These are phyloP conservation scores for Fomes fomentarius DNA, from an alignment of 1,284 basidiomycete species.

Conservation along the genomic window DNA sequence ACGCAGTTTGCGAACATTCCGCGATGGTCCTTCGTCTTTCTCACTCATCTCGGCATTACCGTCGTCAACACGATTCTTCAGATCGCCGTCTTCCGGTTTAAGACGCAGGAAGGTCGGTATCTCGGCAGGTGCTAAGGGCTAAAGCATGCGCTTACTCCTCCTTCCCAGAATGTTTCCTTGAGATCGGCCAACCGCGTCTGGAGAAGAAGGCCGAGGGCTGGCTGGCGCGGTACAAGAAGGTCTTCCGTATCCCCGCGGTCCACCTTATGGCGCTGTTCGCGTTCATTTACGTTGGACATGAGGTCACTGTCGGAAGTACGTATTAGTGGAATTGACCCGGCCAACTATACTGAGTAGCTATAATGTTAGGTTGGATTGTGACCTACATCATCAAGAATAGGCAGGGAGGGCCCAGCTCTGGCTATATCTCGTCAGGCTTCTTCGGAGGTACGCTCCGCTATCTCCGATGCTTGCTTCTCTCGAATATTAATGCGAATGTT, in stretches of 20 bases:
- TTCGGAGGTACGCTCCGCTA: conserved; percentile 41
- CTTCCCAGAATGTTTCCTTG: conserved; percentile 33
- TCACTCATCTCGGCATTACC: conserved; percentile 58
- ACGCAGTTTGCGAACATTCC: conserved; percentile 58
- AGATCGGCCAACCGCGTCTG: conserved; percentile 32
- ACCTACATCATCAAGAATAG: conserved; percentile 48
- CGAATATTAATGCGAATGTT: not conserved
- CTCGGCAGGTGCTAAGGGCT: not conserved
- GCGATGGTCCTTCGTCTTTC: conserved; percentile 66
- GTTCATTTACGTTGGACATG: conserved; percentile 48
- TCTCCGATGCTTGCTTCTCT: too few species aligned
- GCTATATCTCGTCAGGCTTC: conserved; percentile 53
- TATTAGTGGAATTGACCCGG: too few species aligned
- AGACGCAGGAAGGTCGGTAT: conserved; percentile 53
- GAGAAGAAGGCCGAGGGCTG: conserved; percentile 23
- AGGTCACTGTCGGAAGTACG: conserved; percentile 48
- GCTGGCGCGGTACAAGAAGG: conserved; percentile 38
- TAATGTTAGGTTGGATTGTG: conserved; percentile 50
- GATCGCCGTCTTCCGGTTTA: conserved; percentile 53
- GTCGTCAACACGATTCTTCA: conserved; percentile 46
- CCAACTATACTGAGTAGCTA: too few species aligned
- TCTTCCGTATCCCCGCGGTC: conserved; percentile 38
- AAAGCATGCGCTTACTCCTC: not conserved
- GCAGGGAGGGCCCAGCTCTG: conserved; percentile 47
- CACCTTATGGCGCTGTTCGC: conserved; percentile 47